Evolutionary conservation across 2,329 filamentous ascomycete genomes (phyloP), one percentile per base, ranked within the genome.

Genomic region (Fusarium multiceps): DNA sequence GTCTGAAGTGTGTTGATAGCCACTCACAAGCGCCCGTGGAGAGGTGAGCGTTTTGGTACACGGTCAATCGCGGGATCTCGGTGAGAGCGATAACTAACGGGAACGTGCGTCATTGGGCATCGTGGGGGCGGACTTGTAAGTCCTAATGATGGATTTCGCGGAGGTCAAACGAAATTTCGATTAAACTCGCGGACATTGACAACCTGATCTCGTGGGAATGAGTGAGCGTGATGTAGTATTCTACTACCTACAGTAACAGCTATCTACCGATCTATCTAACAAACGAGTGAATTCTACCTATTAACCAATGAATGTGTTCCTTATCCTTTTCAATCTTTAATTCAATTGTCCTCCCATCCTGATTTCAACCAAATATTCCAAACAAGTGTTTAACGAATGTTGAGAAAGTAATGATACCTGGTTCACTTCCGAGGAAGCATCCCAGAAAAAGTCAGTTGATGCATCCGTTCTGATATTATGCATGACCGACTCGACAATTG

Each of bases 1-100:
- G 58, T 23, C 1, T 13, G 16, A 45, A 34, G 8, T 27, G 4
- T 8, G 25, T 14, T 30, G 43, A 42, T 23, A 47, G 40, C 68
- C 69, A 72, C 57, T 71, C 54, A 71, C 27, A 43, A 32, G 54
- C 37, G 28, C 67, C 28, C 63, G 58, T 45, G 47, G 37, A 50
- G 30, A 63, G 58, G 67, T 51, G 57, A 65, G 60, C 54, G 34
- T 59, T 59, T 61, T 49, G 55, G 59, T 45, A 49, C 62, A 72
- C 72, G 72, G 72, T 66, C 74, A 74, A 74, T 74, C 59, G 69
- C 72, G 72, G 72, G 72, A 71, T 59, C 70, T 66, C 72, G 70
- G 72, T 74, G 72, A 74, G 59, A 51, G 56, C 51, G 53, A 70
- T 27, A 45, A 59, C 40, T 53, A 37, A 60, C 66, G 63, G 55